A percentile compares a stretch with the other conserved stretches of the same genome.
phyloP scores from a whole-genome alignment of 352 stramenopile genomes.

The Phytophthora tubulina region DNA sequence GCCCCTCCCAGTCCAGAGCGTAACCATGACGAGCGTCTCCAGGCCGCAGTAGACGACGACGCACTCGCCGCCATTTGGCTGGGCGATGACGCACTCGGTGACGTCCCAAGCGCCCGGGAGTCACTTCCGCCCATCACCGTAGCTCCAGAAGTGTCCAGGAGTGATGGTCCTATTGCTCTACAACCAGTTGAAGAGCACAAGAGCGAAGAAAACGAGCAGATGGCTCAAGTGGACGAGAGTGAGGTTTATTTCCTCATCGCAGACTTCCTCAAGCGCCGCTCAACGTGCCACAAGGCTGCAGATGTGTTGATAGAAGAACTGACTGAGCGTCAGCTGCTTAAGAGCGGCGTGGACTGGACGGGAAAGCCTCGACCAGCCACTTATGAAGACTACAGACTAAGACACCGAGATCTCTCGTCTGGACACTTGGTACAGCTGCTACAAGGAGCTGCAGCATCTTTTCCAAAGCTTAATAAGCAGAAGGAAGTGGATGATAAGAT shows the following conservation, averaged over 20 bases:
- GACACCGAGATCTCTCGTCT: conserved; percentile 75
- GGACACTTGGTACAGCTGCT: conserved; percentile 74
- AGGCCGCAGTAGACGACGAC: conserved; percentile 14
- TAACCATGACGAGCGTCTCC: background rate
- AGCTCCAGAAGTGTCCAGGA: conserved; percentile 3
- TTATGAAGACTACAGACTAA: conserved; percentile 81
- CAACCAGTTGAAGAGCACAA: conserved; percentile 26
- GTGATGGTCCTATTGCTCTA: background rate
- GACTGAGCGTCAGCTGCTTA: conserved; percentile 63
- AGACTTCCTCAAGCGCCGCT: conserved; percentile 81
- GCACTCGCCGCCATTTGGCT: conserved; percentile 13
- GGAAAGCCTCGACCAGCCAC: conserved; percentile 55
- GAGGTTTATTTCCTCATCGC: conserved; percentile 90
- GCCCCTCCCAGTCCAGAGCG: conserved; percentile 16
- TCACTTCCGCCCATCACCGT: conserved; percentile 28
- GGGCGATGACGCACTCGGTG: background rate
- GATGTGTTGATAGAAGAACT: conserved; percentile 77
- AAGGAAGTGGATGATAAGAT: conserved; percentile 18
- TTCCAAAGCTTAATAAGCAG: conserved; percentile 25
- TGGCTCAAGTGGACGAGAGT: conserved; percentile 41
- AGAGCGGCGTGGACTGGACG: conserved; percentile 73
- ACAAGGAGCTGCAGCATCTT: conserved; percentile 37
- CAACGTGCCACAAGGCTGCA: conserved; percentile 69
- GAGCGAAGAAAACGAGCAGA: conserved; percentile 18
- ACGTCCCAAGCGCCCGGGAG: conserved; percentile 19